These are phyloP conservation scores for Kodamaea hsintzibuensis DNA, from an alignment of 805 yeast genomes.

Conservation along the genomic window DNA sequence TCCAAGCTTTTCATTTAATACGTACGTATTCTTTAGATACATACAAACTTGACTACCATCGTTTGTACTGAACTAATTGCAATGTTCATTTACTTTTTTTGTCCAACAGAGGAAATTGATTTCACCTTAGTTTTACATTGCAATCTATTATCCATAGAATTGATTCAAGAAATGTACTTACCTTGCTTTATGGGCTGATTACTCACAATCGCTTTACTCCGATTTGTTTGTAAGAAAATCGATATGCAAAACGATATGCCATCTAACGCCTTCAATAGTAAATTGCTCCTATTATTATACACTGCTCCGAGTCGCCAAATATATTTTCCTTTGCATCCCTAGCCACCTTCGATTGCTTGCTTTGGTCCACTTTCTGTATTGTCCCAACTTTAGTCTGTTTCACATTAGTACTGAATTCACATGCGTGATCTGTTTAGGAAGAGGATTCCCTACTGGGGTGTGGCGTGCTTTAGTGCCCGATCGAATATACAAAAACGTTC, in stretches of 20 bases:
- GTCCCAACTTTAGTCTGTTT: slow-evolving; percentile 1
- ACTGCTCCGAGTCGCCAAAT: neutral
- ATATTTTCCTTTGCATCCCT: neutral
- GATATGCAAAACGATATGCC: neutral
- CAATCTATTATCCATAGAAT: too few relatives aligned
- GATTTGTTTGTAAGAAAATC: neutral
- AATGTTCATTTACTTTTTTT: too few relatives aligned
- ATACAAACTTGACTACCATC: too few relatives aligned
- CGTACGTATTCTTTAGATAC: too few relatives aligned
- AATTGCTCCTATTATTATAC: neutral
- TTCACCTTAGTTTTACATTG: neutral
- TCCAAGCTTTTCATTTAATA: neutral
- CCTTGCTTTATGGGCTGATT: neutral
- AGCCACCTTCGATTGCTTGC: neutral
- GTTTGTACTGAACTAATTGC: too few relatives aligned
- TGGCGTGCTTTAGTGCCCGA: neutral
- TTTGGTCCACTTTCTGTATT: neutral
- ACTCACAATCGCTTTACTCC: neutral
- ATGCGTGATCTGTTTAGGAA: neutral
- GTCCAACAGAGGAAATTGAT: too few relatives aligned
- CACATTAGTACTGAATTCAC: neutral
- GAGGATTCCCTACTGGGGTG: neutral
- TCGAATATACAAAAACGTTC: neutral
- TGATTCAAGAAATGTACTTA: too few relatives aligned
- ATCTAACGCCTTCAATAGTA: neutral